Percentiles rank a stretch among this genome's conserved stretches.
Evolutionary conservation across 192 early-diverging fungal genomes (phyloP).

Genomic region (Piromyces sp.): DNA sequence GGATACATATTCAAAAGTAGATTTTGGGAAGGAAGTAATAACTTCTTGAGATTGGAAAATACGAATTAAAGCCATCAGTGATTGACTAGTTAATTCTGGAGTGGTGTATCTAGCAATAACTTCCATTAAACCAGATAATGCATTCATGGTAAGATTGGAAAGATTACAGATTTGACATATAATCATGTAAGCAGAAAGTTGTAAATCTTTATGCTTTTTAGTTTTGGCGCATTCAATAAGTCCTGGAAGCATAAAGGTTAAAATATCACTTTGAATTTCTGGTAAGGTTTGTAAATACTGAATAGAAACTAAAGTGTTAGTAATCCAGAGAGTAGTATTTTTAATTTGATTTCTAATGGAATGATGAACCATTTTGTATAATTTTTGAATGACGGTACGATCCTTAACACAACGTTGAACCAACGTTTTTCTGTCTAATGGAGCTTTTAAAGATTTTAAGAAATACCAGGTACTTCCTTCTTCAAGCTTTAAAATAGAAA

Average conservation of each 20-base stretch:
- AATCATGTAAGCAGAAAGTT: slow-evolving; percentile 36
- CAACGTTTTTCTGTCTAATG: slow-evolving; percentile 50
- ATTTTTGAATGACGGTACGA: slow-evolving; percentile 51
- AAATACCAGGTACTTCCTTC: slow-evolving; percentile 11
- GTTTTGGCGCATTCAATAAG: slow-evolving; percentile 18
- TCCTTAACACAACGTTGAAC: slow-evolving; percentile 52
- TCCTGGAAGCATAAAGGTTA: slow-evolving; percentile 38
- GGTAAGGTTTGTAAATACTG: not conserved
- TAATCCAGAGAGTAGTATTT: slow-evolving; percentile 1
- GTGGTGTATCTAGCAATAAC: slow-evolving; percentile 15
- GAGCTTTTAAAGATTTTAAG: slow-evolving; percentile 12
- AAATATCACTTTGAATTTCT: slow-evolving; percentile 30
- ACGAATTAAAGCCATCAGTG: not conserved
- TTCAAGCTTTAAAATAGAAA: slow-evolving; percentile 50
- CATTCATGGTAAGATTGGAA: slow-evolving; percentile 19
- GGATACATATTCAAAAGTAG: not conserved
- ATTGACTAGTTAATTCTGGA: slow-evolving; percentile 1
- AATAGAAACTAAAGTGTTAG: not conserved
- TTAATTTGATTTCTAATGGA: slow-evolving; percentile 1
- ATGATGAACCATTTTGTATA: slow-evolving; percentile 24
- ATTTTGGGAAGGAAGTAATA: not conserved
- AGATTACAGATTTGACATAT: slow-evolving; percentile 40
- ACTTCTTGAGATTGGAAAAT: not conserved
- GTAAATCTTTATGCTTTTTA: slow-evolving; percentile 7
- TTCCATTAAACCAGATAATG: slow-evolving; percentile 19